Evolutionary conservation across 2,329 filamentous ascomycete species (phyloP).

Genomic region (Apiospora malaysiana): DNA sequence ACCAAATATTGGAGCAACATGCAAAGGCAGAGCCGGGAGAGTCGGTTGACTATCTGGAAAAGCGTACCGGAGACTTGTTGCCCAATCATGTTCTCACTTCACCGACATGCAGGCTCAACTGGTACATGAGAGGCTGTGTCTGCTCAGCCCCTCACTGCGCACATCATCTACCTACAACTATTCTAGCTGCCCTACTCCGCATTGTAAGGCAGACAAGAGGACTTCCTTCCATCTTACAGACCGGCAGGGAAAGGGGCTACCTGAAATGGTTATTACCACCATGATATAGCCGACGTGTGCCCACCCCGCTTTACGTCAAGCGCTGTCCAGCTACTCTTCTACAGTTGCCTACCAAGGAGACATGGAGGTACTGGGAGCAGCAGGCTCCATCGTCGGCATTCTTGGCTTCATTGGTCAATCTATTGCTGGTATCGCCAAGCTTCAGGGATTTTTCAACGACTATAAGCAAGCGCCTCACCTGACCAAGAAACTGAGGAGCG

Average conservation of each 20-base stretch:
- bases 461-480: background rate
- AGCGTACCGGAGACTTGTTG: no score
- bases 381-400: constrained; percentile 8
- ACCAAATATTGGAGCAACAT: background rate
- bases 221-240: background rate
- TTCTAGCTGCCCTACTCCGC: no score
- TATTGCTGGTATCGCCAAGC: background rate
- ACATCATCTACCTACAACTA: no score
- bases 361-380: background rate
- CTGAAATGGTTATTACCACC: background rate
- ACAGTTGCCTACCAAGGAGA: background rate
- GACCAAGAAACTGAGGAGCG: background rate
- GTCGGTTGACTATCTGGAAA: no score
- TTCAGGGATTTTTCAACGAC: background rate
- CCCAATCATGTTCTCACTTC: no score
- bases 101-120: no score
- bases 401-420: constrained; percentile 10
- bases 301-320: no score
- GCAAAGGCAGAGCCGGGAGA: no score
- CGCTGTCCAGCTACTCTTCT: background rate
- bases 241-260: background rate
- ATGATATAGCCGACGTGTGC: background rate
- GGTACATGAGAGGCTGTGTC: no score
- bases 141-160: no score
- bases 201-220: background rate